Evolutionary conservation across 2,329 filamentous ascomycete species (phyloP), one percentile per base, ranked within the genome.

Genomic region (Thelonectria discophora): DNA sequence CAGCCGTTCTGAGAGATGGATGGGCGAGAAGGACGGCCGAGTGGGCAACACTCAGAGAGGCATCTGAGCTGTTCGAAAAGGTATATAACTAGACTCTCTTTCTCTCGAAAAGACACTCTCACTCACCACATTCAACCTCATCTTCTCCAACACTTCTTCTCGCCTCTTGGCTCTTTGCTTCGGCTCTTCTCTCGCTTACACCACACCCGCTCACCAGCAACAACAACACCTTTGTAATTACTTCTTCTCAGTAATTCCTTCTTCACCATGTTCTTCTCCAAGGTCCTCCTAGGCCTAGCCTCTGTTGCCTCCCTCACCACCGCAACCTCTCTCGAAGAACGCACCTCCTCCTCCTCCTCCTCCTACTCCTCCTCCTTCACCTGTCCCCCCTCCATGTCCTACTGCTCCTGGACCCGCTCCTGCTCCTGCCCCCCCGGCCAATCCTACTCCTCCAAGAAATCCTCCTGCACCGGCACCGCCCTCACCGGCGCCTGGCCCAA

Each of bases 351-450:
- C 50, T n/a, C n/a, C n/a, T n/a, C n/a, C n/a, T n/a, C n/a, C n/a
- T n/a, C n/a, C n/a, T n/a, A n/a, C n/a, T n/a, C 48, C 39, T 50
- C 55, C 13, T 37, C n/a, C 47, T 77, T 76, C 72, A 58, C 58
- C 40, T 78, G 76, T 70, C 76, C 76, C 37, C 58, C 55, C 12
- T 61, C 63, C 66, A 78, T 78, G 76, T 63, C 52, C 66, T 78
- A 78, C 73, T 74, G 72, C 69, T 70, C 73, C 60, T 78, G 76
- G 76, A 73, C 72, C 60, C 74, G 73, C 67, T 58, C 80, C 32
- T 84, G 82, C 72, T 71, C 81, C 15, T 82, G 81, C 60, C 63
- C 76, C 13, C 75, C 79, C 13, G 81, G 79, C 59, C 75, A 78
- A 71, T 70, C 74, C 56, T 77, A 76, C 62, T 78, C 82, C 45